These are phyloP conservation scores for Pseudogymnoascus verrucosus DNA, from an alignment of 2,329 filamentous ascomycete species.

Conservation along the genomic window DNA sequence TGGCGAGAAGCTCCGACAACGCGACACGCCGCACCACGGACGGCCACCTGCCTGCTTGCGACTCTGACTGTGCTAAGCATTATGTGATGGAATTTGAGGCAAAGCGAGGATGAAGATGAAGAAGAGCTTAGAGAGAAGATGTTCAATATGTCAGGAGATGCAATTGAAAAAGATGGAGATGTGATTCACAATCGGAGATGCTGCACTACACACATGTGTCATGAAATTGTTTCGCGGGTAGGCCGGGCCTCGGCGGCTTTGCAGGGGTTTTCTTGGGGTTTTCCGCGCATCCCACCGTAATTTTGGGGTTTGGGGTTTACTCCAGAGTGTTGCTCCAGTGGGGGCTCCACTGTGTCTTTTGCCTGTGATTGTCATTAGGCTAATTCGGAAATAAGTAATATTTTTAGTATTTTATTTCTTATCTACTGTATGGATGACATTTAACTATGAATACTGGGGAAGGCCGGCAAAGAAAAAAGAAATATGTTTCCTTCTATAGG, in stretches of 20 bases:
- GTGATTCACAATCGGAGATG: not conserved
- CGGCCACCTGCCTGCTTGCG: conserved; percentile 40
- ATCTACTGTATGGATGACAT: not conserved
- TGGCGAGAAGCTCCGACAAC: conserved; percentile 21
- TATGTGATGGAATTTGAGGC: not conserved
- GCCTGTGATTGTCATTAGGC: not conserved
- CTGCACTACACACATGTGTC: not conserved
- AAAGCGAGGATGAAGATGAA: not conserved
- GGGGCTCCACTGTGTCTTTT: conserved; percentile 1
- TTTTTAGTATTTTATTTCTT: not conserved
- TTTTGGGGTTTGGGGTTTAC: not conserved
- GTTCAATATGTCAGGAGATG: not conserved
- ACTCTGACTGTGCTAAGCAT: conserved; percentile 52
- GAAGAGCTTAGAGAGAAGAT: conserved; percentile 1
- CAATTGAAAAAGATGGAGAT: not conserved
- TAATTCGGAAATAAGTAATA: not conserved
- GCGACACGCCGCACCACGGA: conserved; percentile 20
- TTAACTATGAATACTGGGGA: not conserved
- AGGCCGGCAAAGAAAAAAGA: not conserved
- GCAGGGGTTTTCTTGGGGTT: not conserved
- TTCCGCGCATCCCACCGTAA: not conserved
- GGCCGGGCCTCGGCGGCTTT: not conserved
- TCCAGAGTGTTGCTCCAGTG: not conserved
- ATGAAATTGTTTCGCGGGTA: not conserved
- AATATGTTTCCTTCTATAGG: not conserved